Conservation (phyloP, 2,329 filamentous ascomycete genomes). For the Pseudogymnoascus sp. region DNA sequence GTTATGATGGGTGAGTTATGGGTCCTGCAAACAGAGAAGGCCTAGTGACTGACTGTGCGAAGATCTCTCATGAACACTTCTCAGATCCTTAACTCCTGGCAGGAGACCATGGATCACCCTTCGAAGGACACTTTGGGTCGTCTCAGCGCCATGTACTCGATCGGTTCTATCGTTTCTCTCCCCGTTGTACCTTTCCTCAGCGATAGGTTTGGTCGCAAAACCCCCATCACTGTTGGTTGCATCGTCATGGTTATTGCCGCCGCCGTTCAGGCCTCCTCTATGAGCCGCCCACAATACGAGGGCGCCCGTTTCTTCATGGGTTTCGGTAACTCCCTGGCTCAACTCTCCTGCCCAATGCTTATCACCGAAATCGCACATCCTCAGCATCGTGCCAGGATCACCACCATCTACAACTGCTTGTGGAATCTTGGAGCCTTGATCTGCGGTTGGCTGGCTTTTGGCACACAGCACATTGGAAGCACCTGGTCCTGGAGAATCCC, state of each 20-base stretch:
- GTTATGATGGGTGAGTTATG: constrained; percentile 25
- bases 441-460: constrained; percentile 32
- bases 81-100: constrained; percentile 32
- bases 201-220: constrained; percentile 26
- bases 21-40: not conserved
- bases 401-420: constrained; percentile 26
- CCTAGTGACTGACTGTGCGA: not conserved
- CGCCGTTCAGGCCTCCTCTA: constrained; percentile 31
- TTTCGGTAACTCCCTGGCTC: constrained; percentile 34
- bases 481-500: constrained; percentile 33
- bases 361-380: constrained; percentile 32
- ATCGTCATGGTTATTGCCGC: constrained; percentile 31
- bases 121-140: constrained; percentile 27
- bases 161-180: constrained; percentile 31
- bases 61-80: constrained; percentile 29
- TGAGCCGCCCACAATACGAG: constrained; percentile 31
- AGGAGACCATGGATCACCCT: constrained; percentile 27
- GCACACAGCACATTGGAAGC: constrained; percentile 29
- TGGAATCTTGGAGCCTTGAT: constrained; percentile 32
- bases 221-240: constrained; percentile 24
- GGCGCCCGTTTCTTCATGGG: constrained; percentile 33
- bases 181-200: constrained; percentile 29
- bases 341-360: constrained; percentile 30
- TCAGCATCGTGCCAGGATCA: constrained; percentile 29
- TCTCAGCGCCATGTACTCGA: constrained; percentile 26